Evolutionary conservation across 148 eudicot genomes (phyloP), one percentile per base, ranked within the genome.

Genomic region (Fallopia convolvulus): DNA sequence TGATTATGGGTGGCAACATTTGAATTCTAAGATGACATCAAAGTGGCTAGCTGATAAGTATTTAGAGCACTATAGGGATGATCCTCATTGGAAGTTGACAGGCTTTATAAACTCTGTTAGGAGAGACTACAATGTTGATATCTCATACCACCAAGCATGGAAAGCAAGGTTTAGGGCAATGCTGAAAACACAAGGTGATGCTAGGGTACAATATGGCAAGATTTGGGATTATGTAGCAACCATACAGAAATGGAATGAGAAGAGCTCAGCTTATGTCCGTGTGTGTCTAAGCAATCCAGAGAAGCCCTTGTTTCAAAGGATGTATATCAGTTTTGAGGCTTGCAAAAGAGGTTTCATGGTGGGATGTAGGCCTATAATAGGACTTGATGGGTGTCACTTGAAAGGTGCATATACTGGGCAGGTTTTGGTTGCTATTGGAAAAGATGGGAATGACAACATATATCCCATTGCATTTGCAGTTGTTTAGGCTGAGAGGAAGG

Each of bases 361-460:
- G 2, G 74, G 75, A 8, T 75, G 75, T 53, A 79, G 49, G 68
- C 81, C 66, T 11, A 3, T 74, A 1, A 46, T 74, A 14, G 81
- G 76, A 8, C 47, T 79, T 4, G 70, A 80, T 75, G 82, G 78
- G 1, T 56, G 65, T 10, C 49, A 68, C 21, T 8, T 79, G 41
- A n/a, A n/a, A n/a, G n/a, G n/a, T n/a, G n/a, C n/a, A 79, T 52
- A 48, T 32, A 48, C 18, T n/a, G 66, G 78, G 12, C 13, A 36
- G 0, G 4, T 41, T 10, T 20, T 80, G 8, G 50, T 70, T 14
- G 41, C 55, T 7, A 12, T 75, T 0, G 49, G 48, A 0, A 32
- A 65, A 23, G 78, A 80, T 75, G 65, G 79, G 14, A 80, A 58
- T 48, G 65, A 77, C 20, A 60, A 58, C 9, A 77, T 76, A 4